Base-by-base conservation (phyloP, 176 grass and related monocot genomes). In the Puccinellia tenuiflora region DNA sequence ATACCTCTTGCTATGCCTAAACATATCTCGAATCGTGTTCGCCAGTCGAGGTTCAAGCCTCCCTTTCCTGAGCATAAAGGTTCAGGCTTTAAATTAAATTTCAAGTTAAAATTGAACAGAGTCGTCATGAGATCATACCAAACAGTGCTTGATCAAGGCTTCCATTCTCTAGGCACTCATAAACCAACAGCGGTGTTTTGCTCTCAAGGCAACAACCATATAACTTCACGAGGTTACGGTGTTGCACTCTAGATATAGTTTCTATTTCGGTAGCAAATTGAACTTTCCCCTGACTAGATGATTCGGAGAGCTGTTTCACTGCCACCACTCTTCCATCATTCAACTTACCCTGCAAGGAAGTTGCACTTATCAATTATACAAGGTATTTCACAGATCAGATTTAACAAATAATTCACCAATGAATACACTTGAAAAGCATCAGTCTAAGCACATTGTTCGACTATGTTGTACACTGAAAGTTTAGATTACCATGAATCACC, bases 101-200 rank as follows among this genome's bases (percentile, higher is more conserved):
- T n/a, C n/a, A n/a, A n/a, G n/a, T n/a, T n/a, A n/a, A n/a, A n/a
- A n/a, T 66, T 60, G 26, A 33, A 50, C 15, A 78, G 43, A 51
- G 24, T 38, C 1, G n/a, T 82, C 62, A 77, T 60, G 31, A 85
- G 43, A 42, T 37, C 51, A 29, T 88, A 96, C 93, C 86, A 83
- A 96, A 92, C 64, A 96, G 70, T 0, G 88, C 86, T 5, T 92
- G 86, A 81, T 96, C 93, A 10, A 96, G 90, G 66, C 93, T 92
- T 84, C 86, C 85, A 61, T 96, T 92, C 85, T 96, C 93, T 11
- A 92, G 55, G 76, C 88, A 92, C 37, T 96, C 93, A 33, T 96
- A 96, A 30, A 96, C 93, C 77, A 96, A 25, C 70, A 96, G 74
- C 5, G 78, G 83, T 2, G 37, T 92, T 1, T 88, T 92, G 83